Evolutionary conservation across 2,329 filamentous ascomycete species (phyloP).

Genomic region (Botrytis paeoniae): DNA sequence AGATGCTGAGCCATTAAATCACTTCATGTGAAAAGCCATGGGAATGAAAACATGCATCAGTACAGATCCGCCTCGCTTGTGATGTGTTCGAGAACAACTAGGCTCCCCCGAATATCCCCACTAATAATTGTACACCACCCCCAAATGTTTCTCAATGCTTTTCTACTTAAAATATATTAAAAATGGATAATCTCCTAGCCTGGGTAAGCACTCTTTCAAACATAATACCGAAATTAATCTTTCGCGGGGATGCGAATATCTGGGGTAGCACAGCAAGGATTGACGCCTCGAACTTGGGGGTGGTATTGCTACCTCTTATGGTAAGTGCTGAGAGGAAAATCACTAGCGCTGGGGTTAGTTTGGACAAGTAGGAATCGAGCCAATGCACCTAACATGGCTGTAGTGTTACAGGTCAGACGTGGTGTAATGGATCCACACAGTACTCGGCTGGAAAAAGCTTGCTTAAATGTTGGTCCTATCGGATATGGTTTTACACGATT

Average conservation of each 20-base stretch:
- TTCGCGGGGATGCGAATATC: neutral
- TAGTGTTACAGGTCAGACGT: constrained; percentile 8
- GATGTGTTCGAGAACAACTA: neutral
- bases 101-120: neutral
- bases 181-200: neutral
- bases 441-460: constrained; percentile 2
- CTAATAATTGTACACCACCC: neutral
- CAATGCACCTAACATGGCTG: constrained; percentile 1
- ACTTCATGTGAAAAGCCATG: neutral
- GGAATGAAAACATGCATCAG: neutral
- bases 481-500: neutral
- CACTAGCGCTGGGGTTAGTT: neutral
- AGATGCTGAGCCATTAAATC: neutral
- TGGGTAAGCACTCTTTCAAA: neutral
- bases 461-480: neutral
- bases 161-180: neutral
- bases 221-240: neutral
- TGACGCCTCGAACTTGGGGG: neutral
- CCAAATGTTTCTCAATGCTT: neutral
- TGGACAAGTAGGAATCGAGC: neutral
- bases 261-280: constrained; percentile 13
- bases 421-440: neutral
- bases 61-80: neutral
- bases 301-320: neutral
- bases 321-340: neutral